These are phyloP conservation scores for Cyclotella cryptica DNA, from an alignment of 108 stramenopile species.

Conservation along the genomic window DNA sequence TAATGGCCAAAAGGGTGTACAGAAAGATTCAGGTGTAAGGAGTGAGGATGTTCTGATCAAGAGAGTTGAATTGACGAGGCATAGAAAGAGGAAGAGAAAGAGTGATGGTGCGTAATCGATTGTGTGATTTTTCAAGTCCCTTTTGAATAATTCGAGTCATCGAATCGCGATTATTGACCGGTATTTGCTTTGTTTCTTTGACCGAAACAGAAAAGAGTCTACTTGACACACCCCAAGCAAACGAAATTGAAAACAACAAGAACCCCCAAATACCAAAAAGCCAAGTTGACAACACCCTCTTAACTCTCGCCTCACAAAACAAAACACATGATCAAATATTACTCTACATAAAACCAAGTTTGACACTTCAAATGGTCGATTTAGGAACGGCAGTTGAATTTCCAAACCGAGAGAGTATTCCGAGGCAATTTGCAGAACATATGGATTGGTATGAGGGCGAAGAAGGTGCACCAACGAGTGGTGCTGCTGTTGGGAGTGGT, in stretches of 20 bases:
- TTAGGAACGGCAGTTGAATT: constrained; percentile 34
- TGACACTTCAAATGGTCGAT: constrained; percentile 63
- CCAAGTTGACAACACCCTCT: constrained; percentile 27
- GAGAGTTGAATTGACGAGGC: constrained; percentile 46
- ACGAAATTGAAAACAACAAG: background rate
- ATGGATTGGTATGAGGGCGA: constrained; percentile 59
- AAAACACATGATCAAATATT: constrained; percentile 58
- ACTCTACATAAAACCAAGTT: constrained; percentile 57
- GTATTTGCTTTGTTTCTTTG: background rate
- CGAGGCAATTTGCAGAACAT: constrained; percentile 45
- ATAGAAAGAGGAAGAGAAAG: constrained; percentile 53
- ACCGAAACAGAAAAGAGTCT: constrained; percentile 39
- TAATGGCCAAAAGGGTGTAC: background rate
- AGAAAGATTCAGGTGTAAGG: constrained; percentile 15
- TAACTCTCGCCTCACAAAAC: constrained; percentile 50
- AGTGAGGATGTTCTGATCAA: constrained; percentile 55
- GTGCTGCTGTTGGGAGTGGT: background rate
- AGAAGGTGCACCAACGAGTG: background rate
- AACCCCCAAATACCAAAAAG: background rate
- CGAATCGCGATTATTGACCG: background rate
- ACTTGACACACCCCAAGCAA: constrained; percentile 6
- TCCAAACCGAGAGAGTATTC: constrained; percentile 41
- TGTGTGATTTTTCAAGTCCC: background rate
- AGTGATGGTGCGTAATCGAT: constrained; percentile 33
- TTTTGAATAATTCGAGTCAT: background rate